Evolutionary conservation across 345 rosid species (phyloP).

Genomic region (Sonneratia caseolaris): DNA sequence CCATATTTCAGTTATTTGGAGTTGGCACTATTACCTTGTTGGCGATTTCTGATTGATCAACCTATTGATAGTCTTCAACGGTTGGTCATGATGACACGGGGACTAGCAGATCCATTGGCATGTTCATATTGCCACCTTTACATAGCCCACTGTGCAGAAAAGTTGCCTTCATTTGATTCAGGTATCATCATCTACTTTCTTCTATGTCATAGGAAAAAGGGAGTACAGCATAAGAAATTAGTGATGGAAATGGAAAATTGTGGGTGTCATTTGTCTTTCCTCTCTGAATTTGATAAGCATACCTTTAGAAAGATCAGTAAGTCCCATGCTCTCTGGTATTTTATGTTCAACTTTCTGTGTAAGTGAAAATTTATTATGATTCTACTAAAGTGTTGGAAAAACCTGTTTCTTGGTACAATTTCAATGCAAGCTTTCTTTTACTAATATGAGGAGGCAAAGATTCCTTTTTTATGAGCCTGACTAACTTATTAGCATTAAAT

Average conservation of each 20-base stretch:
- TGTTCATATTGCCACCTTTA: constrained; percentile 73
- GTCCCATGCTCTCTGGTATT: background rate
- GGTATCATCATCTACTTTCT: constrained; percentile 29
- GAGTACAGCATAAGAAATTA: background rate
- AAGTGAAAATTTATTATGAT: background rate
- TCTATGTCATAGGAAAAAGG: background rate
- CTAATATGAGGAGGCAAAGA: background rate
- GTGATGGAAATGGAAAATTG: background rate
- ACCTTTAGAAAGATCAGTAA: background rate
- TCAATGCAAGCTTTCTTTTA: background rate
- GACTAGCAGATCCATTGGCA: constrained; percentile 77
- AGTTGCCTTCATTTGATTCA: constrained; percentile 39
- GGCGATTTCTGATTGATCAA: constrained; percentile 58
- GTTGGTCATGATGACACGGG: constrained; percentile 73
- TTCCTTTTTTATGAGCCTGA: background rate
- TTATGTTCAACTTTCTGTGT: background rate
- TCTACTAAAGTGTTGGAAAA: background rate
- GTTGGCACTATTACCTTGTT: constrained; percentile 78
- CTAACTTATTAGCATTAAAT: background rate
- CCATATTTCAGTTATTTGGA: constrained; percentile 65
- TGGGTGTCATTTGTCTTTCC: background rate
- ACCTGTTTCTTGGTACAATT: background rate
- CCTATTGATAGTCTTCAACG: constrained; percentile 52
- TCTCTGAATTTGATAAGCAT: background rate
- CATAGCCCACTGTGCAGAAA: constrained; percentile 59